phyloP scores from a whole-genome alignment of 2,329 filamentous ascomycete species.

The Dactylonectria macrodidyma region DNA sequence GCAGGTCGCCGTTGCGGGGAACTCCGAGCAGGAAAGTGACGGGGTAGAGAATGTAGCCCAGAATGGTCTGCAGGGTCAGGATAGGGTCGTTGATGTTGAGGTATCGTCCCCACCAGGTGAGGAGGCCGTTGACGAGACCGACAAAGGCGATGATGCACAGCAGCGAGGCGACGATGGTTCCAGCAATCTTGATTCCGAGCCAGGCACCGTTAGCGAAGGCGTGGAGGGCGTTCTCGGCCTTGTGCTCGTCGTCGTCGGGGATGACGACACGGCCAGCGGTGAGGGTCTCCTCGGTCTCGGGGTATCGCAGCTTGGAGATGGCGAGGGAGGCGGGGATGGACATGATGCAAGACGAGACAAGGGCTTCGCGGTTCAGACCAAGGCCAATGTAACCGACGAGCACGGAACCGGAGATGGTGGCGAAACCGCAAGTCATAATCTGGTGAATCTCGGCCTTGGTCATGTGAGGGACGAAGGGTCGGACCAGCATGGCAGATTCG shows the following conservation, averaged over 20 bases:
- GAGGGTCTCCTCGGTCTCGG: constrained; percentile 88
- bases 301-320: constrained; percentile 90
- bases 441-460: constrained; percentile 92
- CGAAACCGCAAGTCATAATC: constrained; percentile 92
- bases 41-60: constrained; percentile 85
- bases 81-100: constrained; percentile 78
- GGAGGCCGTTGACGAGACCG: constrained; percentile 79
- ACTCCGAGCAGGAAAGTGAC: constrained; percentile 88
- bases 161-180: constrained; percentile 85
- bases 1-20: constrained; percentile 72
- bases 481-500: constrained; percentile 93
- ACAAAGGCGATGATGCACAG: constrained; percentile 87
- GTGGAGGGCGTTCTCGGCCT: constrained; percentile 85
- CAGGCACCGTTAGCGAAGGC: constrained; percentile 89
- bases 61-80: constrained; percentile 80
- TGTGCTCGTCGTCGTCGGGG: constrained; percentile 83
- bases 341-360: constrained; percentile 96
- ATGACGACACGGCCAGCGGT: constrained; percentile 87
- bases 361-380: constrained; percentile 85
- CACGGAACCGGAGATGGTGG: constrained; percentile 91
- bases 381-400: constrained; percentile 88
- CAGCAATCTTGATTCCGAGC: constrained; percentile 89
- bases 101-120: constrained; percentile 89
- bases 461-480: constrained; percentile 87
- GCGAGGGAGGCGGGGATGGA: constrained; percentile 92